Percentiles rank a stretch among this genome's conserved stretches.
Evolutionary conservation across 1,284 basidiomycete genomes (phyloP).

Genomic region (Ustilago shanxiensis): DNA sequence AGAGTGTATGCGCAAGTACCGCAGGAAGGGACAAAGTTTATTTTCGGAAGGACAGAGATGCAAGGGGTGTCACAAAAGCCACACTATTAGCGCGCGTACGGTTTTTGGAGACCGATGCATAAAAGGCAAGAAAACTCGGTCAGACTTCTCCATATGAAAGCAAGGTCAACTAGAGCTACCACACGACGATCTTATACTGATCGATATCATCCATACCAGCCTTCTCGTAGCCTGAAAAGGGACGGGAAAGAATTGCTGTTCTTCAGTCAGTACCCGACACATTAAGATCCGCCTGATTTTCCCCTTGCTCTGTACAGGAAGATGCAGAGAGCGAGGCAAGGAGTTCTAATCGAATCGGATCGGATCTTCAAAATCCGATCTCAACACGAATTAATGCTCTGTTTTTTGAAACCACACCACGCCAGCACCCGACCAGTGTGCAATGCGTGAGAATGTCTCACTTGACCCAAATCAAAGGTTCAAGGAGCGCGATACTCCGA

Average conservation of each 20-base stretch:
- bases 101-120: not conserved
- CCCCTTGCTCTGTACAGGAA: no score
- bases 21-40: not conserved
- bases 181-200: not conserved
- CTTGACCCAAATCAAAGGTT: constrained; percentile 2
- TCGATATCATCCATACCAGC: not conserved
- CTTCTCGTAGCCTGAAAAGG: not conserved
- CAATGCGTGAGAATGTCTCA: constrained; percentile 7
- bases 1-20: not conserved
- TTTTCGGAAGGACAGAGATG: not conserved
- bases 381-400: not conserved
- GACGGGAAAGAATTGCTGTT: not conserved
- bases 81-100: not conserved
- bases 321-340: not conserved
- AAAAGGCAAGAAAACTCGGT: not conserved
- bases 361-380: constrained; percentile 3
- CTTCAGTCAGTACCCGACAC: no score
- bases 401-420: not conserved
- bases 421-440: not conserved
- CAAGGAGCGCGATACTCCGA: constrained; percentile 6
- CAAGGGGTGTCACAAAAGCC: not conserved
- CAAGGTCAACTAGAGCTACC: not conserved
- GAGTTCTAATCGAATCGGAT: not conserved
- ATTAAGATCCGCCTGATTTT: no score
- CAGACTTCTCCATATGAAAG: not conserved